phyloP scores from a whole-genome alignment of 495 filamentous ascomycete species.

The Podospora didyma region DNA sequence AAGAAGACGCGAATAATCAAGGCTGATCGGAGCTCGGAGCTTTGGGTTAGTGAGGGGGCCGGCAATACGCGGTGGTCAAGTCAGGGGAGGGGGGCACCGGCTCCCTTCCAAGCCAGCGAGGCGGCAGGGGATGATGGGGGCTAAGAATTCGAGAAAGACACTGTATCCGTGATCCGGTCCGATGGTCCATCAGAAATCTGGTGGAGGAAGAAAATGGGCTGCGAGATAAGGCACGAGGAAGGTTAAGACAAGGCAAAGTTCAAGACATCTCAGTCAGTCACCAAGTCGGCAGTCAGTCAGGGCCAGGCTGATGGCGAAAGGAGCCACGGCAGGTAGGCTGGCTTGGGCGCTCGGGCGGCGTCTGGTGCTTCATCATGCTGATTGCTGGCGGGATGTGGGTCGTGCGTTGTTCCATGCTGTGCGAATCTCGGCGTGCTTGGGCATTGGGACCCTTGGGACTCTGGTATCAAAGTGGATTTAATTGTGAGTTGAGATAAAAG shows the following conservation, averaged over 20 bases:
- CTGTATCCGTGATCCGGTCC: neutral
- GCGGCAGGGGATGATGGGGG: neutral
- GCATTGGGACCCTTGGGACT: no score
- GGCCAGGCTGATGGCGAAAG: no score
- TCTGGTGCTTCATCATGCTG: no score
- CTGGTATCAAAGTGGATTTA: no score
- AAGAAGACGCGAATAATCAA: neutral
- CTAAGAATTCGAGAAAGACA: neutral
- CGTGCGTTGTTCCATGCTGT: neutral
- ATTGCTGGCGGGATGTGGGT: neutral
- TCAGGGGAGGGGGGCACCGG: neutral
- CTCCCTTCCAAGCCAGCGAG: neutral
- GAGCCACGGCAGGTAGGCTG: no score
- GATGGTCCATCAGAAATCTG: neutral
- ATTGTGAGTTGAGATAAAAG: no score
- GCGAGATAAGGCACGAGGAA: constrained; percentile 1
- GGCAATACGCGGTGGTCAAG: neutral
- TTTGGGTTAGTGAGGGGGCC: no score
- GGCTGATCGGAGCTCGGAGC: neutral
- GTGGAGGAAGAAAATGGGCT: neutral
- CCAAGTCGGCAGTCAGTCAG: neutral
- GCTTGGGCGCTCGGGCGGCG: no score
- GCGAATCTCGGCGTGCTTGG: no score
- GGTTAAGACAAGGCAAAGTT: neutral
- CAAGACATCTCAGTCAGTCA: neutral